A percentile compares a stretch with the other conserved stretches of the same genome.
These are phyloP conservation scores for Xylaria digitata DNA, from an alignment of 2,329 filamentous ascomycete species.

Conservation along the genomic window DNA sequence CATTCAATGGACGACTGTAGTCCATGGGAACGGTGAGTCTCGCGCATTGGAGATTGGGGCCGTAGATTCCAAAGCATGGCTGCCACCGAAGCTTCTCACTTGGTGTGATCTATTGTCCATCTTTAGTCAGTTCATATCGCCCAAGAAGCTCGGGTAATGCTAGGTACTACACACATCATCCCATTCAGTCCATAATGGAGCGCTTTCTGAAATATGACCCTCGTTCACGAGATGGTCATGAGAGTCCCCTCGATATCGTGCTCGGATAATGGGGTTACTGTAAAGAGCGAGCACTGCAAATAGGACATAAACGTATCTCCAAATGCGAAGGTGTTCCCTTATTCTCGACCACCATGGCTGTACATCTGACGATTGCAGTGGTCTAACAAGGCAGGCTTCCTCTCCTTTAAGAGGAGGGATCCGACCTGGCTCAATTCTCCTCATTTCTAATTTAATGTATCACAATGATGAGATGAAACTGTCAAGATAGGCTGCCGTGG, in stretches of 20 bases:
- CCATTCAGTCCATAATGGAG: constrained; percentile 35
- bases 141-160: not conserved
- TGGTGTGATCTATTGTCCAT: constrained; percentile 54
- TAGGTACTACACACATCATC: constrained; percentile 30
- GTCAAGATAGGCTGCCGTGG: not conserved
- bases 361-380: not conserved
- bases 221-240: not conserved
- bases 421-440: not conserved
- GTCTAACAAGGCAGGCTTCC: not conserved
- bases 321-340: constrained; percentile 4
- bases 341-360: constrained; percentile 15
- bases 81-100: constrained; percentile 59
- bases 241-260: not conserved
- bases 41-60: constrained; percentile 53
- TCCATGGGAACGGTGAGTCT: constrained; percentile 61
- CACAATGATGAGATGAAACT: not conserved
- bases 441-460: constrained; percentile 21
- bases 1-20: constrained; percentile 56
- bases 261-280: not conserved
- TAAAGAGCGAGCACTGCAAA: constrained; percentile 22
- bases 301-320: constrained; percentile 27
- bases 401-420: not conserved
- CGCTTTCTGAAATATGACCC: not conserved
- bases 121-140: constrained; percentile 13
- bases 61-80: constrained; percentile 52